Evolutionary conservation across 2,329 filamentous ascomycete species (phyloP).

Genomic region (Tolypocladium sp.): DNA sequence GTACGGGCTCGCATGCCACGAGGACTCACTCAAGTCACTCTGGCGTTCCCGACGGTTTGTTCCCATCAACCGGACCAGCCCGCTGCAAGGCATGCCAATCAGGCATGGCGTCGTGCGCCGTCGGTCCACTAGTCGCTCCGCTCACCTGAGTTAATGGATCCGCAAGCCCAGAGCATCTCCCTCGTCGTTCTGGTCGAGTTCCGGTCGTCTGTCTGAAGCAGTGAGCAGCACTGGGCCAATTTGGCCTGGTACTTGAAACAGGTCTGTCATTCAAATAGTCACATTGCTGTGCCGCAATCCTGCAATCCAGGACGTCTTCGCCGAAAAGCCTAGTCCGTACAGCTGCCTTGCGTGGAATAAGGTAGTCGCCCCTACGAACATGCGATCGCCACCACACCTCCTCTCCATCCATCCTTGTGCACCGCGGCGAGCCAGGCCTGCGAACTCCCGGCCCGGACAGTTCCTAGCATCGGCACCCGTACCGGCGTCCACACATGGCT

Average conservation of each 20-base stretch:
- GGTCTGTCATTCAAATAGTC: neutral
- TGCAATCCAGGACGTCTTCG: too few relatives aligned
- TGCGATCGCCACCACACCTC: neutral
- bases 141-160: neutral
- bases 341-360: neutral
- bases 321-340: neutral
- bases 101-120: conserved; percentile 11
- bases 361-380: neutral
- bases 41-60: neutral
- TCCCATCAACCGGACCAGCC: conserved; percentile 14
- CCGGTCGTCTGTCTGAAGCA: neutral
- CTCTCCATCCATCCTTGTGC: neutral
- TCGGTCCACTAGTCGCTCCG: conserved; percentile 1
- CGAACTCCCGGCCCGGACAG: neutral
- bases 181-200: neutral
- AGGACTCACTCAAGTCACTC: neutral
- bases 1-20: neutral
- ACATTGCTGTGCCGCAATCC: neutral
- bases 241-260: neutral
- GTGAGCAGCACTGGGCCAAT: neutral
- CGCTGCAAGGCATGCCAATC: conserved; percentile 18
- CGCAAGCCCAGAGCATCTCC: neutral
- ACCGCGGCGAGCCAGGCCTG: neutral
- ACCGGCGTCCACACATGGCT: neutral
- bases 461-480: neutral